Percentiles rank a stretch among this genome's conserved stretches.
Evolutionary conservation across 139 green algal genomes (phyloP).

Genomic region (Limnomonas spitsbergensis): DNA sequence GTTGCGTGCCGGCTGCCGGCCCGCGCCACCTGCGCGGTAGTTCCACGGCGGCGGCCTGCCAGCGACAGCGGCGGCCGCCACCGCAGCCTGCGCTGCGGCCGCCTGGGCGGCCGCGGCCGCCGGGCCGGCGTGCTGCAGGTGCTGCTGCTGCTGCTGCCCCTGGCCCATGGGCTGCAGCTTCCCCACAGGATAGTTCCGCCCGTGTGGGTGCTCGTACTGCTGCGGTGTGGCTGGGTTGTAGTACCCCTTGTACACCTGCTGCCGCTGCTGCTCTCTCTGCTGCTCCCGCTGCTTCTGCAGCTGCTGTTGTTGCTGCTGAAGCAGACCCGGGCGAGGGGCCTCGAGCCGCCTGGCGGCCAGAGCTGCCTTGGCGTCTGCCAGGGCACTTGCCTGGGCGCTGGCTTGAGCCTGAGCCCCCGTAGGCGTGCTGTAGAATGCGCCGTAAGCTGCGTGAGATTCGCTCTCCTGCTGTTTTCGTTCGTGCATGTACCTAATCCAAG

Average conservation of each 20-base stretch:
- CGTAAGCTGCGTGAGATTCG: conserved; percentile 46
- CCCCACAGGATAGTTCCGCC: not conserved
- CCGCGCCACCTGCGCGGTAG: not conserved
- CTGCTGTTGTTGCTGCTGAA: too few relatives aligned
- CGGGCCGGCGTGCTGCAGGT: conserved; percentile 4
- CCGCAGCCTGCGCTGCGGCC: not conserved
- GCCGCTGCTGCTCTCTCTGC: not conserved
- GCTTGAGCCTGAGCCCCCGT: not conserved
- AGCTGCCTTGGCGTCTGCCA: not conserved
- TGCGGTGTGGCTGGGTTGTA: conserved; percentile 21
- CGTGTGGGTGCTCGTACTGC: not conserved
- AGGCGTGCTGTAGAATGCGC: conserved; percentile 39
- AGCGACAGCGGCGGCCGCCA: not conserved
- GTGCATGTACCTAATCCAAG: not conserved
- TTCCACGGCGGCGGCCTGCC: not conserved
- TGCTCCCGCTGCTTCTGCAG: too few relatives aligned
- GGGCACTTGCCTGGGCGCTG: not conserved
- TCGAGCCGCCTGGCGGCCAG: conserved; percentile 1
- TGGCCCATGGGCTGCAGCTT: not conserved
- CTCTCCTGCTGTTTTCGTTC: not conserved
- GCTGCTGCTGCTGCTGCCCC: not conserved
- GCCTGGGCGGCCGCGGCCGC: not conserved
- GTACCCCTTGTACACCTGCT: conserved; percentile 6
- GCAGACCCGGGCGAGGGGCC: not conserved
- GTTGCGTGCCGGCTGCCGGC: too few relatives aligned